Percentiles rank a stretch among this genome's conserved stretches.
These are phyloP conservation scores for Pichia californica DNA, from an alignment of 805 yeast genomes.

Conservation along the genomic window DNA sequence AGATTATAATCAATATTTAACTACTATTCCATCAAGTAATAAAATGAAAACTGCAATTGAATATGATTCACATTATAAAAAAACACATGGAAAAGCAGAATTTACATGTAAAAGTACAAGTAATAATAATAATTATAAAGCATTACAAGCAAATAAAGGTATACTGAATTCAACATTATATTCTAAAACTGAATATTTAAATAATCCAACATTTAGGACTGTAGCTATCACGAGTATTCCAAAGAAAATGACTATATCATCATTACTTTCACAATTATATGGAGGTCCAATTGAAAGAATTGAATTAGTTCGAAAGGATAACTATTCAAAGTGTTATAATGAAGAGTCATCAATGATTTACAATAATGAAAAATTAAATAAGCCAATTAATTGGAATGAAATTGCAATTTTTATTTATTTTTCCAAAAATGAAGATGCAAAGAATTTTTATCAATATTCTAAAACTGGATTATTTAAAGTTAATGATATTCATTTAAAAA, in stretches of 20 bases:
- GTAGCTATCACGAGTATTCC: slow-evolving; percentile 21
- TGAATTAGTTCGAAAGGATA: slow-evolving; percentile 22
- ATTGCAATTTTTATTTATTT: slow-evolving; percentile 43
- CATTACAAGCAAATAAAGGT: slow-evolving; percentile 12
- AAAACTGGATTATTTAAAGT: slow-evolving; percentile 48
- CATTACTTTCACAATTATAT: slow-evolving; percentile 47
- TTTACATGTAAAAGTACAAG: neutral
- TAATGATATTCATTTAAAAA: slow-evolving; percentile 46
- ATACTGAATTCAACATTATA: slow-evolving; percentile 12
- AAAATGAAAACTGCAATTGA: neutral
- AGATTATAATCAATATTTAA: neutral
- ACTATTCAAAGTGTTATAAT: slow-evolving; percentile 9
- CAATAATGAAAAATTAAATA: neutral
- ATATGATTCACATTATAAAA: no score
- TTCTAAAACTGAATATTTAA: no score
- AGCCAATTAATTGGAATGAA: slow-evolving; percentile 21
- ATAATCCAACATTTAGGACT: slow-evolving; percentile 17
- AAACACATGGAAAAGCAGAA: no score
- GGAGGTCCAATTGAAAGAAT: slow-evolving; percentile 69
- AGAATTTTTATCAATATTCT: slow-evolving; percentile 44
- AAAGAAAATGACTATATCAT: slow-evolving; percentile 37
- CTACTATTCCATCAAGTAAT: neutral
- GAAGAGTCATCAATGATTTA: no score
- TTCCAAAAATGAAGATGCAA: slow-evolving; percentile 46
- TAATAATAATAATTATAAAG: slow-evolving; percentile 2